Conservation (phyloP, 108 stramenopile genomes). For the Skeletonema potamos region DNA sequence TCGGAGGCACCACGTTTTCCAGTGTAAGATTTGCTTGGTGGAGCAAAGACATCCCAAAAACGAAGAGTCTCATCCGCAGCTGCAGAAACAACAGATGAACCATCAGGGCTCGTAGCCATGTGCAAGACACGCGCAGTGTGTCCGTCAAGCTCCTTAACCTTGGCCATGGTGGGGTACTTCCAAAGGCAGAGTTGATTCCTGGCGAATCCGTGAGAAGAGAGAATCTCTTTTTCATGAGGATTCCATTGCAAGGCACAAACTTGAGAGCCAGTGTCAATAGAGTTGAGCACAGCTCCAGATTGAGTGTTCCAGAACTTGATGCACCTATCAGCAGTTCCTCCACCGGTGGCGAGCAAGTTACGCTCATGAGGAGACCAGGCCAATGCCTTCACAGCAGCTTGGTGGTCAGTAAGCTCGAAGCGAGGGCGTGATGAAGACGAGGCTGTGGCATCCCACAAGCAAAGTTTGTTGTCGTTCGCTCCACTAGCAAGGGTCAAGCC, state of each 20-base stretch:
- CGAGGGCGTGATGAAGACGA: constrained; percentile 54
- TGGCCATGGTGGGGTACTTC: constrained; percentile 96
- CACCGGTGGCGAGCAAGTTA: constrained; percentile 93
- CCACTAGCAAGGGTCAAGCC: constrained; percentile 94
- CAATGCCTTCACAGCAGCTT: constrained; percentile 97
- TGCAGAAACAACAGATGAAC: constrained; percentile 92
- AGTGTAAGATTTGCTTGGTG: constrained; percentile 52
- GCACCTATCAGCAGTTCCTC: constrained; percentile 96
- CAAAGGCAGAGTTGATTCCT: constrained; percentile 96
- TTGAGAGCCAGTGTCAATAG: constrained; percentile 97
- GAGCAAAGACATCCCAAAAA: constrained; percentile 98
- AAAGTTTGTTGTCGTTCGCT: constrained; percentile 97
- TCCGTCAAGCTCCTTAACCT: constrained; percentile 93
- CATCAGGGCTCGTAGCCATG: constrained; percentile 95
- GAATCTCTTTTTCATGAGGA: constrained; percentile 94
- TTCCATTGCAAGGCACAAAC: constrained; percentile 97
- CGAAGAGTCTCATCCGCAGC: constrained; percentile 98
- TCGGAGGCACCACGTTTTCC: constrained; percentile 50
- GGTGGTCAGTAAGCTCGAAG: constrained; percentile 85
- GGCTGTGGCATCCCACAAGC: constrained; percentile 93
- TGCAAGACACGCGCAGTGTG: constrained; percentile 92
- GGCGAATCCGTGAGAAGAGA: constrained; percentile 96
- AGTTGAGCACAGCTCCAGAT: constrained; percentile 92
- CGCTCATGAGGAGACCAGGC: constrained; percentile 99
- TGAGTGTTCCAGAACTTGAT: constrained; percentile 99